Base-by-base conservation (phyloP, 495 filamentous ascomycete genomes). In the Penicillium goetzii region DNA sequence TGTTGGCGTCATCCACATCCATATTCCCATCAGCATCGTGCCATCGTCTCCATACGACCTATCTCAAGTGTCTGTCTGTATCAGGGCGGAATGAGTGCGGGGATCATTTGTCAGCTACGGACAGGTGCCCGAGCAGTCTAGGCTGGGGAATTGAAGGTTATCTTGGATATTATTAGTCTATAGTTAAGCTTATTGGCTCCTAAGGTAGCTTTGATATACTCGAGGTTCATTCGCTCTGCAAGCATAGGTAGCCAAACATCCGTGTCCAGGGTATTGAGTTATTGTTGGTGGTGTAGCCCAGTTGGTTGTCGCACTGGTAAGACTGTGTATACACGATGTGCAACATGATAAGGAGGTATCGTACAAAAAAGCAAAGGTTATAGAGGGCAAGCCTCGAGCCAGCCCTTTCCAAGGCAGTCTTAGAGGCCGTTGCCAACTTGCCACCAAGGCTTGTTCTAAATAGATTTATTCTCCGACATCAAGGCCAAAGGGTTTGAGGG, bases 61-160 rank as follows among this genome's bases (percentile, higher is more conserved):
- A 43, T 43, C 40, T 43, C 12, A 15, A 17, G 36, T 38, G 14
- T 36, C 5, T 14, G 36, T 32, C 5, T 14, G 36, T 32, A 32
- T 32, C 30, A 40, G 0, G 14, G 36, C 12, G 36, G 36, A 2
- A 25, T 38, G 34, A 23, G 30, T 63, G 62, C 57, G 62, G 60
- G 52, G 56, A 49, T 21, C 32, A 67, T 67, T 67, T 67, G 64
- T 67, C 60, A 67, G 64, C 64, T 26, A 23, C 34, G 11, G 56
- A n/a, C 38, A 33, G 28, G 23, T 30, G 47, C 25, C 15, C 8
- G 21, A 28, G n/a, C 41, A 9, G 41, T 9, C 41, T 21, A 11
- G 19, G 12, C 36, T 40, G 36, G 21, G 19, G 10, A 6, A 51
- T 14, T 12, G 45, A 49, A 14, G 47, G 25, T 51, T 11, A 26